Evolutionary conservation across 2,329 filamentous ascomycete genomes (phyloP), one percentile per base, ranked within the genome.

Genomic region (Leptographium flavum): DNA sequence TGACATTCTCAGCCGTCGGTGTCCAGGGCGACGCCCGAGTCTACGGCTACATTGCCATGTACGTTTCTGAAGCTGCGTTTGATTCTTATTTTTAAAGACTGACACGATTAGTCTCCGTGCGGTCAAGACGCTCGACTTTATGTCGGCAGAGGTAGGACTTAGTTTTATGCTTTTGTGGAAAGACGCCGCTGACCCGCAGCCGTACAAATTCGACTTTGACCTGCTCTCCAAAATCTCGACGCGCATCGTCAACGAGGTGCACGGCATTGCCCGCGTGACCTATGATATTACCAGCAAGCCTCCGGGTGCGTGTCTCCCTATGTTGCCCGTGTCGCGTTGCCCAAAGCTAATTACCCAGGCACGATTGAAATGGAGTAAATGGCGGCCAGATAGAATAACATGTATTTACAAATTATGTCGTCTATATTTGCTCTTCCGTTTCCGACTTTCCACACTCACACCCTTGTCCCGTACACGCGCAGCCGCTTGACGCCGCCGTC

Each of bases 401-500:
- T 19, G 19, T 35, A 35, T 35, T 33, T 33, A n/a, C 10, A 13
- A 8, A 33, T 33, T n/a, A n/a, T n/a, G n/a, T n/a, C 3, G 7
- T 33, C 4, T 21, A 3, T 36, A 35, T 35, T 35, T 17, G n/a
- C 32, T 9, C 13, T 14, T 38, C 22, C 9, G 13, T 5, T 10
- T 25, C 36, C 23, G 21, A 23, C 14, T n/a, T n/a, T n/a, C n/a
- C n/a, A 28, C 27, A 8, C n/a, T 33, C 31, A 33, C n/a, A 63
- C 65, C 53, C 78, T 70, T 57, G 72, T 78, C 3, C 82, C 85
- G 60, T 84, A 79, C 2, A 90, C 77, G 39, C 87, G 76, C 52
- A 95, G 73, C 52, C 88, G 71, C 76, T 94, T 94, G 3, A 95
- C 83, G 22, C 90, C 88, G 30, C 90, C 88, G 62, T 96, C 88